Conservation (phyloP, 768 basidiomycete species). For the Boletellus emodensis region DNA sequence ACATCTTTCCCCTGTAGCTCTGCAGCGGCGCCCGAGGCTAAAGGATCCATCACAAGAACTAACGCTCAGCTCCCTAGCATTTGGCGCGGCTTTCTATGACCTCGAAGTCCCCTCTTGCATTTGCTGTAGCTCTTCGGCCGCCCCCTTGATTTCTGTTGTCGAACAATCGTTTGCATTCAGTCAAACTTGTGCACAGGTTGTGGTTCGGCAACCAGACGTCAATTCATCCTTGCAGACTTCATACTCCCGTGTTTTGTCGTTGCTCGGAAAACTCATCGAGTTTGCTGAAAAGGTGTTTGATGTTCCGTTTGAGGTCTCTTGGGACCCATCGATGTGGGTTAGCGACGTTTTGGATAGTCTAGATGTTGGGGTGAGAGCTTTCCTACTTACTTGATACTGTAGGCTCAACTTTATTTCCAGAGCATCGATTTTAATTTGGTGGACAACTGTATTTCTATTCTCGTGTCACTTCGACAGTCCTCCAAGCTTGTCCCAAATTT, state of each 20-base stretch:
- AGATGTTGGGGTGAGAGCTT: conserved; percentile 47
- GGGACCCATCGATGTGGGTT: conserved; percentile 69
- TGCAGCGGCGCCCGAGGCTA: conserved; percentile 49
- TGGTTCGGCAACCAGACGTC: conserved; percentile 32
- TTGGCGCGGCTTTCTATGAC: conserved; percentile 62
- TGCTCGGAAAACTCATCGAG: conserved; percentile 49
- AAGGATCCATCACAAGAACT: conserved; percentile 33
- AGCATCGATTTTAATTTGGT: conserved; percentile 58
- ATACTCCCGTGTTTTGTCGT: conserved; percentile 46
- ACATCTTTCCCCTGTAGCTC: conserved; percentile 46
- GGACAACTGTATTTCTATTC: conserved; percentile 56
- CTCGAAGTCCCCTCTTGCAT: conserved; percentile 32
- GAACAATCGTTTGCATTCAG: conserved; percentile 51
- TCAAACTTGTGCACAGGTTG: conserved; percentile 38
- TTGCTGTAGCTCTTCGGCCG: conserved; percentile 23
- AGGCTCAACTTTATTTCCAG: conserved; percentile 9
- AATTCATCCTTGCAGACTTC: conserved; percentile 42
- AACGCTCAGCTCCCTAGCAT: conserved; percentile 44
- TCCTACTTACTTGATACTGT: background rate
- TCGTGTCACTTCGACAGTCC: conserved; percentile 53
- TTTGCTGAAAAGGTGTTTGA: conserved; percentile 36
- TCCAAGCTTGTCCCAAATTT: conserved; percentile 49
- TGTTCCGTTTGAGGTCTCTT: conserved; percentile 38
- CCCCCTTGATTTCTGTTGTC: conserved; percentile 57
- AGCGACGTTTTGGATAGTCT: conserved; percentile 48